Conservation (phyloP, 148 eudicot genomes). For the Euryodendron excelsum region DNA sequence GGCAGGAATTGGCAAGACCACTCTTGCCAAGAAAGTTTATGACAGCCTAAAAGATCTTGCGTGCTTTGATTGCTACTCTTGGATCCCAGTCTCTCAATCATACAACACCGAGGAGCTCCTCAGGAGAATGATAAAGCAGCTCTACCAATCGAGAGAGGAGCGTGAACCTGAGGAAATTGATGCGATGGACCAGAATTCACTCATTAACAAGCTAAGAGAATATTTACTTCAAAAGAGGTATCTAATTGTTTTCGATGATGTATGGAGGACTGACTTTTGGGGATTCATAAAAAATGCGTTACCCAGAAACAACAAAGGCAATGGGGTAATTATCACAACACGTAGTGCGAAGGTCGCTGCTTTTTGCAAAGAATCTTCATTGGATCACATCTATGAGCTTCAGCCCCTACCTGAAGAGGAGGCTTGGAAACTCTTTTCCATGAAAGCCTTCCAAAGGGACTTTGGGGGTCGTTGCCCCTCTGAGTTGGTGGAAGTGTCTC, state of each 20-base stretch:
- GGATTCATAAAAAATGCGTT: neutral
- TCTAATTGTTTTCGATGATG: conserved; percentile 7
- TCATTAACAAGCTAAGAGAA: neutral
- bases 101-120: neutral
- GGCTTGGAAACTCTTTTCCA: neutral
- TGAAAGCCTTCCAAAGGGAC: neutral
- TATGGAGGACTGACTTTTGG: conserved; percentile 2
- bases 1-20: conserved; percentile 13
- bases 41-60: neutral
- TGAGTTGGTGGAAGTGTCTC: neutral
- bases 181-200: neutral
- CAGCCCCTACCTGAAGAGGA: neutral
- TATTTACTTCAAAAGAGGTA: neutral
- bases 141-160: neutral
- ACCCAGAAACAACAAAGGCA: neutral
- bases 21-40: neutral
- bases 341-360: neutral
- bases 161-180: neutral
- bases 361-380: neutral
- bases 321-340: neutral
- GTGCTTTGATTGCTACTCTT: neutral
- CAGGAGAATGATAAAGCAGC: neutral
- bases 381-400: neutral
- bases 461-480: neutral
- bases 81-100: neutral